A percentile compares a stretch with the other conserved stretches of the same genome.
phyloP scores from a whole-genome alignment of 2,329 filamentous ascomycete genomes.

The Penicillium sp. region DNA sequence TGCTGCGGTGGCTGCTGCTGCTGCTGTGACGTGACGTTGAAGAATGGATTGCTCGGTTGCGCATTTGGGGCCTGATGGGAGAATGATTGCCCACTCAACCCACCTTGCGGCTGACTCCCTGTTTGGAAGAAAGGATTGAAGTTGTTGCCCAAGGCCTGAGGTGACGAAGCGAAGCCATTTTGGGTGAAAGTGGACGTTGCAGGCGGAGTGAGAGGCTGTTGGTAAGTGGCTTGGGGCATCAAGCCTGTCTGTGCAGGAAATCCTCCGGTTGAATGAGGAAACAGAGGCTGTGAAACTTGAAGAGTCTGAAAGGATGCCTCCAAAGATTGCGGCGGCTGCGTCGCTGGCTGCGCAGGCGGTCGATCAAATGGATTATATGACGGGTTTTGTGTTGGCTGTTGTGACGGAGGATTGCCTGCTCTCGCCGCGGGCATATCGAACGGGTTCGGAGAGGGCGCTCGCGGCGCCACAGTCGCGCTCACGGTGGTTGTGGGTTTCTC shows the following conservation, averaged over 20 bases:
- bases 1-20: constrained; percentile 11
- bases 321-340: constrained; percentile 38
- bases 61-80: constrained; percentile 15
- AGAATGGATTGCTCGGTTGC: constrained; percentile 34
- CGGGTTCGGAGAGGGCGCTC: constrained; percentile 53
- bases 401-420: constrained; percentile 25
- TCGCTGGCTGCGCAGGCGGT: constrained; percentile 22
- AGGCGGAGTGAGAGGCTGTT: constrained; percentile 42
- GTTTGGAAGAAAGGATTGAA: constrained; percentile 43
- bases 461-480: constrained; percentile 37
- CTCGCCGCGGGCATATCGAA: constrained; percentile 52
- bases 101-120: constrained; percentile 22
- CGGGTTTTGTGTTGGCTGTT: constrained; percentile 15
- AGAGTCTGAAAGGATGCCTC: constrained; percentile 70
- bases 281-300: constrained; percentile 63
- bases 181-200: constrained; percentile 33
- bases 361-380: constrained; percentile 66
- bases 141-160: constrained; percentile 29
- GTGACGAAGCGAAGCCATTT: constrained; percentile 28
- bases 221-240: constrained; percentile 34
- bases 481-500: constrained; percentile 17
- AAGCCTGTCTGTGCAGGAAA: constrained; percentile 41
- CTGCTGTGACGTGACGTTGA: constrained; percentile 16
- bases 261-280: constrained; percentile 69
- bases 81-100: constrained; percentile 20